A percentile compares a stretch with the other conserved stretches of the same genome.
These are phyloP conservation scores for Aspergillus unguis DNA, from an alignment of 2,329 filamentous ascomycete genomes.

Conservation along the genomic window DNA sequence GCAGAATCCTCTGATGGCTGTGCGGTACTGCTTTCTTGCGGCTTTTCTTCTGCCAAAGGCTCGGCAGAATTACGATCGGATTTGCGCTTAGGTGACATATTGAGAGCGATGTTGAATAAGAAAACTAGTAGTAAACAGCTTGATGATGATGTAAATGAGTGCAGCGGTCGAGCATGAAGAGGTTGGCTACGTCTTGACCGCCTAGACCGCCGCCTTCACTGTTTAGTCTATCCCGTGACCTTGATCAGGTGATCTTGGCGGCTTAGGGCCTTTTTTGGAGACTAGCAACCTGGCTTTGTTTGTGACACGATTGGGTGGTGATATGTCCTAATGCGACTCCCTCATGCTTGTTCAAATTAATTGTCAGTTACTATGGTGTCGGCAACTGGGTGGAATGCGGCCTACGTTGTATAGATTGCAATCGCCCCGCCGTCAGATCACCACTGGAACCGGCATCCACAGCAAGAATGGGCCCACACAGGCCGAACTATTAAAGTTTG, in stretches of 20 bases:
- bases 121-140: neutral
- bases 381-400: slow-evolving; percentile 1
- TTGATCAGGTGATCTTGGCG: neutral
- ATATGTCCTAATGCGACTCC: neutral
- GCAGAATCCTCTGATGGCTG: neutral
- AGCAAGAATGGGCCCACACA: slow-evolving; percentile 18
- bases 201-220: slow-evolving; percentile 5
- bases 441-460: neutral
- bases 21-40: slow-evolving; percentile 5
- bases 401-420: slow-evolving; percentile 2
- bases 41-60: slow-evolving; percentile 1
- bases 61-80: slow-evolving; percentile 1
- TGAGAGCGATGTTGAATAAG: too few relatives aligned
- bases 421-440: slow-evolving; percentile 4
- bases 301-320: too few relatives aligned
- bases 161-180: neutral
- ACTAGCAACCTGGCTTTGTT: neutral
- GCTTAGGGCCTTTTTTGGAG: neutral
- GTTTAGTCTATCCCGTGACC: neutral
- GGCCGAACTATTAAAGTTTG: slow-evolving; percentile 33
- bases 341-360: slow-evolving; percentile 4
- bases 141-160: neutral
- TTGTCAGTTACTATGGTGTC: neutral
- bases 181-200: neutral
- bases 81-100: slow-evolving; percentile 16